Percentiles rank a stretch among this genome's conserved stretches.
phyloP scores from a whole-genome alignment of 164 flowering plant genomes.

The Nymphaea colorata region DNA sequence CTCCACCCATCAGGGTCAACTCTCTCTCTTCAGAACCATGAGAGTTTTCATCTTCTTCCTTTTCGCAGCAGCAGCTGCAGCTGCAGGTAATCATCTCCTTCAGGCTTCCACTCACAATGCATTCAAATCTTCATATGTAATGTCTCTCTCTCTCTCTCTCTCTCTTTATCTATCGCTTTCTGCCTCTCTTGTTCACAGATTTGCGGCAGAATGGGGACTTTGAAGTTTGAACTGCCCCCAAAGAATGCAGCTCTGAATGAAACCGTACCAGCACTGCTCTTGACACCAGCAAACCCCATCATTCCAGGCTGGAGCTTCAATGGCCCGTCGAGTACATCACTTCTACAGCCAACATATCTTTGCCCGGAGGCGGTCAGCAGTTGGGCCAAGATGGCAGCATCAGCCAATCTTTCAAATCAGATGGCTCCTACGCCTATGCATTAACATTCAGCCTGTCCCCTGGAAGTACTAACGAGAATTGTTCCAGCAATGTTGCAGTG shows the following conservation, averaged over 20 bases:
- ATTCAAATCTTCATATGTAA: no score
- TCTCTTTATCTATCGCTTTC: no score
- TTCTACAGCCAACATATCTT: conserved; percentile 9
- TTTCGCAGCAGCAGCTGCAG: no score
- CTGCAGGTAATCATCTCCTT: no score
- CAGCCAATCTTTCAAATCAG: conserved; percentile 32
- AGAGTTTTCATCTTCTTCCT: no score
- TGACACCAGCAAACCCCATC: conserved; percentile 18
- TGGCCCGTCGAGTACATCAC: conserved; percentile 31
- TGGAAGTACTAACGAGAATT: conserved; percentile 16
- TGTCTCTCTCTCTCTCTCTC: no score
- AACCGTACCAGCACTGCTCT: conserved; percentile 11
- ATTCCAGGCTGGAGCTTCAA: conserved; percentile 35
- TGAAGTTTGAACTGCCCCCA: conserved; percentile 41
- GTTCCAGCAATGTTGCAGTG: conserved; percentile 11
- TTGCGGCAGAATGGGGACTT: conserved; percentile 33
- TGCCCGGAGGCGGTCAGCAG: conserved; percentile 25
- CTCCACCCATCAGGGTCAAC: no score
- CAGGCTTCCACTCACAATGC: no score
- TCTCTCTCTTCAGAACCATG: no score
- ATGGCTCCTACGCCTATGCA: conserved; percentile 10
- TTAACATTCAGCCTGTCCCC: conserved; percentile 29
- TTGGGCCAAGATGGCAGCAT: conserved; percentile 34
- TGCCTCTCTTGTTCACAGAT: no score
- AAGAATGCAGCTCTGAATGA: conserved; percentile 16